These are phyloP conservation scores for Mycena floridula DNA, from an alignment of 768 basidiomycete genomes.

Conservation along the genomic window DNA sequence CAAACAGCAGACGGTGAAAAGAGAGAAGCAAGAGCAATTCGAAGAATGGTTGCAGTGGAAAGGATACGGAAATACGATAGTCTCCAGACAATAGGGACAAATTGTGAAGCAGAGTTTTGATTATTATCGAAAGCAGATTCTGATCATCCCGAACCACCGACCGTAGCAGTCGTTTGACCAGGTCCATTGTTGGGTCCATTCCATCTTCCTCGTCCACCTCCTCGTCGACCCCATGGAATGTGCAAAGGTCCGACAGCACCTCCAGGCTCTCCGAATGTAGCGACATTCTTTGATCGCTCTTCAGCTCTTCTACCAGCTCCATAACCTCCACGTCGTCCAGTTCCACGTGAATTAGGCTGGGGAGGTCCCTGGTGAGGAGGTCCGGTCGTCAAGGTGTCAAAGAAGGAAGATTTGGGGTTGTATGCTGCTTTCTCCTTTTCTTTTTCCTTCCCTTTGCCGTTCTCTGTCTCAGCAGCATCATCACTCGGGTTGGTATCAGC, in stretches of 20 bases:
- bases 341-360: neutral
- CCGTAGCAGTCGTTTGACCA: too few species aligned
- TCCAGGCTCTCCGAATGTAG: conserved; percentile 84
- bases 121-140: too few species aligned
- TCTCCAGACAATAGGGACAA: too few species aligned
- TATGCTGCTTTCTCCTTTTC: conserved; percentile 45
- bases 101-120: too few species aligned
- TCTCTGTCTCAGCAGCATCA: conserved; percentile 17
- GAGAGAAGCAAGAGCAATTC: too few species aligned
- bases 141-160: too few species aligned
- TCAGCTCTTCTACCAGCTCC: conserved; percentile 63
- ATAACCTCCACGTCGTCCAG: conserved; percentile 25
- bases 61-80: too few species aligned
- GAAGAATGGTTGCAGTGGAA: too few species aligned
- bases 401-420: conserved; percentile 76
- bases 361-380: conserved; percentile 13
- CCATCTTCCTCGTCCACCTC: conserved; percentile 24
- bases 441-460: conserved; percentile 28
- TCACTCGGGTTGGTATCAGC: conserved; percentile 24
- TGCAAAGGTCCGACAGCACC: conserved; percentile 73
- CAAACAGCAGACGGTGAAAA: too few species aligned
- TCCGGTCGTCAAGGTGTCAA: conserved; percentile 55
- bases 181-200: too few species aligned
- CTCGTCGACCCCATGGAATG: conserved; percentile 29
- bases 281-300: conserved; percentile 78